Evolutionary conservation across 768 basidiomycete species (phyloP).

Genomic region (Phaffia tasmanica): DNA sequence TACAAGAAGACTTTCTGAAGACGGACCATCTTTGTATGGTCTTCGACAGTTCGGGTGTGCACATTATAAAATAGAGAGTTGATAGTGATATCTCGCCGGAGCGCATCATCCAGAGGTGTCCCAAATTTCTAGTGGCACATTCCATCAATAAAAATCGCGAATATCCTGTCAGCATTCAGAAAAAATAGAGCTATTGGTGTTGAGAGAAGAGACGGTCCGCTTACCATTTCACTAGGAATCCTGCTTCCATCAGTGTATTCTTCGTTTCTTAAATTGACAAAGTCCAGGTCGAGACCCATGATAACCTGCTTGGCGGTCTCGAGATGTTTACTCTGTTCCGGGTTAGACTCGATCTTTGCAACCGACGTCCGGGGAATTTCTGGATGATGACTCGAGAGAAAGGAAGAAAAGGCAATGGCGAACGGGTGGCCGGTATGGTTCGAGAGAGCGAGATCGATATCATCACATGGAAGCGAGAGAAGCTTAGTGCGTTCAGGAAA

Average conservation of each 20-base stretch:
- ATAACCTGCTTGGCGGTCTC: conserved; percentile 83
- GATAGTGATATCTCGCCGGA: conserved; percentile 84
- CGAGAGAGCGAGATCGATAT: conserved; percentile 84
- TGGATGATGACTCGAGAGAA: conserved; percentile 42
- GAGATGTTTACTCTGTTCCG: conserved; percentile 94
- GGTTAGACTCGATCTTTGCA: conserved; percentile 80
- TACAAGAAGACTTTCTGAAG: conserved; percentile 3
- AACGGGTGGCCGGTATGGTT: conserved; percentile 84
- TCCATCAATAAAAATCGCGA: neutral
- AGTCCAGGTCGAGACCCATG: conserved; percentile 71
- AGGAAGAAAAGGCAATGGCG: conserved; percentile 63
- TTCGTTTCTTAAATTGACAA: conserved; percentile 87
- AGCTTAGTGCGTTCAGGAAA: conserved; percentile 42
- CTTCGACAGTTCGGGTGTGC: conserved; percentile 72
- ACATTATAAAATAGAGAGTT: conserved; percentile 95
- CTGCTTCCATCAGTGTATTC: conserved; percentile 77
- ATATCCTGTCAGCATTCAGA: neutral
- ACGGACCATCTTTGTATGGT: conserved; percentile 63
- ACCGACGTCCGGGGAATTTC: conserved; percentile 41
- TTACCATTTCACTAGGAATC: conserved; percentile 76
- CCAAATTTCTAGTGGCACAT: conserved; percentile 58
- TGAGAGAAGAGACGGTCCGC: conserved; percentile 32
- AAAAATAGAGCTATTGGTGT: neutral
- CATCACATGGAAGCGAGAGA: conserved; percentile 66
- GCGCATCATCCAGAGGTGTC: conserved; percentile 80